phyloP scores from a whole-genome alignment of 306 rosid genomes.

The Bauhinia variegata region DNA sequence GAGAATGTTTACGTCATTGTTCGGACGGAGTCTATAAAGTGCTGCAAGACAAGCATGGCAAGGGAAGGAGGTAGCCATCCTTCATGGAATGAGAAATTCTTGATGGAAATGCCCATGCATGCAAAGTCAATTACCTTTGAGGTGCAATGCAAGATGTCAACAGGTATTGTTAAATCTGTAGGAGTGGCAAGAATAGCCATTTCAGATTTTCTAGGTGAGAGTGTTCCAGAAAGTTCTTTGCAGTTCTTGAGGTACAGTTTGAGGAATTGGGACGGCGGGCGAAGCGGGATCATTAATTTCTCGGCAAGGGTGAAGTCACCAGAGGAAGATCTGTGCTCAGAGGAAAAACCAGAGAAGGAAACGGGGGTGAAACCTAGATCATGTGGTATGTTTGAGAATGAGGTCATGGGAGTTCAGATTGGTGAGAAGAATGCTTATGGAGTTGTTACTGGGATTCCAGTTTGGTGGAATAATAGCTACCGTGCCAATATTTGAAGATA shows the following conservation, averaged over 20 bases:
- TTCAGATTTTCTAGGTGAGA: slow-evolving; percentile 43
- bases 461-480: slow-evolving; percentile 31
- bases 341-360: background rate
- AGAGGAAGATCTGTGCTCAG: background rate
- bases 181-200: slow-evolving; percentile 46
- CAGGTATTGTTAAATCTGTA: slow-evolving; percentile 12
- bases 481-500: background rate
- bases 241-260: slow-evolving; percentile 59
- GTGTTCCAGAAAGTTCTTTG: slow-evolving; percentile 40
- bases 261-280: slow-evolving; percentile 51
- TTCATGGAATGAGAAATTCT: slow-evolving; percentile 35
- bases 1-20: slow-evolving; percentile 16
- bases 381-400: background rate
- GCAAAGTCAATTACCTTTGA: slow-evolving; percentile 40
- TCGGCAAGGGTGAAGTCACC: slow-evolving; percentile 45
- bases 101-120: slow-evolving; percentile 43
- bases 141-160: slow-evolving; percentile 44
- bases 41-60: too few species aligned
- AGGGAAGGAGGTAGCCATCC: too few species aligned
- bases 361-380: background rate
- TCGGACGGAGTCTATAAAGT: too few species aligned
- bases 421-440: slow-evolving; percentile 24
- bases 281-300: slow-evolving; percentile 56
- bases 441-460: slow-evolving; percentile 54
- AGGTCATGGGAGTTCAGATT: slow-evolving; percentile 8